Conservation (phyloP, 208 protist genomes). For the Crithidia expoeki region DNA sequence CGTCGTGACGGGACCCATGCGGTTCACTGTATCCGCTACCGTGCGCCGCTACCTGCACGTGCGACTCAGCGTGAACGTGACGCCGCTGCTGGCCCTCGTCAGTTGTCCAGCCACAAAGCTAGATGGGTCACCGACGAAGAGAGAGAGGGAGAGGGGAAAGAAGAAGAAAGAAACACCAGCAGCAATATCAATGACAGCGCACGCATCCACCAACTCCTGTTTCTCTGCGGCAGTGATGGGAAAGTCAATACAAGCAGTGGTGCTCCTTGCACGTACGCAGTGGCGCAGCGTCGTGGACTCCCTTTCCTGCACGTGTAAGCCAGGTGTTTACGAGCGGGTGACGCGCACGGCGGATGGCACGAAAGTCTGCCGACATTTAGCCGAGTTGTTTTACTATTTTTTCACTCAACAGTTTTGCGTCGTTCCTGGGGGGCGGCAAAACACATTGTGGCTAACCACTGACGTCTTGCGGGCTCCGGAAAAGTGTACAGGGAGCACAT, state of each 20-base stretch:
- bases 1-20: conserved; percentile 52
- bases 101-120: background rate
- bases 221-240: too few relatives aligned
- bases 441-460: background rate
- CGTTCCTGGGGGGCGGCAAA: background rate
- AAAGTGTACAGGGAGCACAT: background rate
- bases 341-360: conserved; percentile 42
- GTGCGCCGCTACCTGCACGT: conserved; percentile 68
- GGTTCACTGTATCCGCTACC: conserved; percentile 53
- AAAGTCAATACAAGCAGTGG: conserved; percentile 2
- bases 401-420: conserved; percentile 37
- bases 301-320: conserved; percentile 68
- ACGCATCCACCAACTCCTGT: too few relatives aligned
- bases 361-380: conserved; percentile 76
- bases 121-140: background rate
- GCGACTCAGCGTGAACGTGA: conserved; percentile 43
- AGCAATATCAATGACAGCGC: background rate
- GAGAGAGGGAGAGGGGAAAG: background rate
- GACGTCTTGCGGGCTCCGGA: background rate
- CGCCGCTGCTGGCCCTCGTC: conserved; percentile 35
- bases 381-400: conserved; percentile 77
- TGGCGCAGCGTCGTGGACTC: conserved; percentile 54
- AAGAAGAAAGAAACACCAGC: background rate
- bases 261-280: conserved; percentile 14
- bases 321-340: conserved; percentile 53